Evolutionary conservation across 495 filamentous ascomycete species (phyloP).

Genomic region (Cenococcum geophilum): DNA sequence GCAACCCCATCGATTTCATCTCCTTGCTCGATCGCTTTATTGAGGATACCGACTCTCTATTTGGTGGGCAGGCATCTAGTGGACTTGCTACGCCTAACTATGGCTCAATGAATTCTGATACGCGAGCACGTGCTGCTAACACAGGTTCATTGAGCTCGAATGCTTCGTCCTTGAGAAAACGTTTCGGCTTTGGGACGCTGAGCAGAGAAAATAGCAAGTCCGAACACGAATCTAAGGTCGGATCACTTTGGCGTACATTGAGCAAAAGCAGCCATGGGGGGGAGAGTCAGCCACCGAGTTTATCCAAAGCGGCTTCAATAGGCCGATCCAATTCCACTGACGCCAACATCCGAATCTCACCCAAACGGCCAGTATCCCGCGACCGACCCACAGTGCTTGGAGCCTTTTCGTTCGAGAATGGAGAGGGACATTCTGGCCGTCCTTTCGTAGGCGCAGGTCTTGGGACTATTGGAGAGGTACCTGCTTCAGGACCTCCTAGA

Average conservation of each 20-base stretch:
- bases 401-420: constrained; percentile 47
- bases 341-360: constrained; percentile 49
- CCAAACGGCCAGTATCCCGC: constrained; percentile 42
- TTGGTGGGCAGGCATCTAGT: constrained; percentile 54
- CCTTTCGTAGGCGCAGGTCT: constrained; percentile 42
- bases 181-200: constrained; percentile 70
- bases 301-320: constrained; percentile 55
- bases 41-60: constrained; percentile 83
- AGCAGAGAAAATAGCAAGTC: constrained; percentile 71
- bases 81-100: constrained; percentile 37
- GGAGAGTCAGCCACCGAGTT: constrained; percentile 48
- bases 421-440: constrained; percentile 41
- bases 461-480: constrained; percentile 43
- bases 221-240: constrained; percentile 60
- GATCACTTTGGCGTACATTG: constrained; percentile 78
- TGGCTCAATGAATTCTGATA: constrained; percentile 44
- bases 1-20: constrained; percentile 74
- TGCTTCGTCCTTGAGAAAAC: constrained; percentile 75
- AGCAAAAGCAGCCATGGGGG: constrained; percentile 69
- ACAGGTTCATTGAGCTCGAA: constrained; percentile 60
- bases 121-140: constrained; percentile 44
- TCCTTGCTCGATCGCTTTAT: constrained; percentile 86
- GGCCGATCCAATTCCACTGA: constrained; percentile 80
- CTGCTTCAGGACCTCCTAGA: constrained; percentile 44
- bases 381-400: constrained; percentile 51